Percentiles rank a stretch among this genome's conserved stretches.
Evolutionary conservation across 352 stramenopile species (phyloP).

Genomic region (Phytopythium cucurbitacearum): DNA sequence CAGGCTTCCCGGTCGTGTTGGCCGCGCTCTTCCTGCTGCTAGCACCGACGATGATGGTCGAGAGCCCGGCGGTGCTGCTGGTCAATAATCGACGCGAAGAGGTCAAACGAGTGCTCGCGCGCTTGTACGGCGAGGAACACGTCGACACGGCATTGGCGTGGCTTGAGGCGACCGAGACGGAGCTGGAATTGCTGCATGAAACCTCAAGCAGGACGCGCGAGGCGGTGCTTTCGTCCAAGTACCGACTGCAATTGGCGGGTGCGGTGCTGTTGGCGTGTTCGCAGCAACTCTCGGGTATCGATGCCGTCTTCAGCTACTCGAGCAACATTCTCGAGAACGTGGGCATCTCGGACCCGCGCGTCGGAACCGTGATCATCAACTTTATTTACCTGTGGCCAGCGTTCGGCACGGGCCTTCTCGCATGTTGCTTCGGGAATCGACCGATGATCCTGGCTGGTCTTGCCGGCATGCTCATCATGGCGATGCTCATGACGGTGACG

Average conservation of each 20-base stretch:
- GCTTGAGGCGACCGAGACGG: constrained; percentile 17
- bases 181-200: constrained; percentile 6
- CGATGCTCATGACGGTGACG: constrained; percentile 35
- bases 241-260: constrained; percentile 27
- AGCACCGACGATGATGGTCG: constrained; percentile 20
- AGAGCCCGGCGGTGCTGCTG: constrained; percentile 40
- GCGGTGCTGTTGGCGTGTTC: constrained; percentile 33
- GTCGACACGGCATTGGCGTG: not conserved
- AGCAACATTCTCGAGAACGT: constrained; percentile 53
- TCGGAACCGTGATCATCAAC: constrained; percentile 53
- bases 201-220: constrained; percentile 21
- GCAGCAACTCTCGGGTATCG: constrained; percentile 62
- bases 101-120: constrained; percentile 18
- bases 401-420: constrained; percentile 29
- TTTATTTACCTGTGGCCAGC: constrained; percentile 51
- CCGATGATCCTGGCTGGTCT: constrained; percentile 40
- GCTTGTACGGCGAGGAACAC: constrained; percentile 24
- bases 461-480: constrained; percentile 42
- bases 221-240: constrained; percentile 9
- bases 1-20: constrained; percentile 26
- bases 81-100: constrained; percentile 10
- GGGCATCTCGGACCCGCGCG: constrained; percentile 44
- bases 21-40: constrained; percentile 22
- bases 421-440: constrained; percentile 39
- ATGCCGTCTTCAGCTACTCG: constrained; percentile 72